Evolutionary conservation across 2,329 filamentous ascomycete species (phyloP), one percentile per base, ranked within the genome.

Genomic region (Sporothrix protearum): DNA sequence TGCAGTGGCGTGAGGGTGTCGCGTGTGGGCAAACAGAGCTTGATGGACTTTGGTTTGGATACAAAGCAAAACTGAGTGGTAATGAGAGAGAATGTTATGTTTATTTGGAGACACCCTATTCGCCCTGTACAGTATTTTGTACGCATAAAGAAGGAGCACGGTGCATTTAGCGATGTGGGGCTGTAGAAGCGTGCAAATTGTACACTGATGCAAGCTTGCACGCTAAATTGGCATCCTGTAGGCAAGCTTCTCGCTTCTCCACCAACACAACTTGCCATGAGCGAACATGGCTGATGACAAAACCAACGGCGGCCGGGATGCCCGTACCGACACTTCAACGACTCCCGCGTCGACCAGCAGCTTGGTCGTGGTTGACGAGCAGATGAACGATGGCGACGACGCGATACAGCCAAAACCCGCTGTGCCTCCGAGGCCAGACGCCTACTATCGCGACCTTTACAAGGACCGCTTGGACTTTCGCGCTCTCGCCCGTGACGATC

Each of bases 381-480:
- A 25, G 59, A 64, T 64, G 59, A 16, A 64, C 10, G 36, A 36
- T 12, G 59, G 4, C 3, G 28, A 19, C 19, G 30, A 59, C 28
- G 14, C 7, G 1, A 8, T 30, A 14, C 30, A 22, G 19, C 28
- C 53, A 2, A n/a, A n/a, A n/a, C 14, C 53, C 5, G 14, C 9
- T 14, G 16, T 14, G 12, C 14, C 57, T 3, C 45, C 7, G 4
- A 28, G 42, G 2, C 16, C 71, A 22, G 19, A 53, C 14, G 28
- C 68, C 8, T 64, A 51, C 30, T 85, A 81, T 71, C 78, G 79
- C 9, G 73, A 79, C 5, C 77, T 86, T 0, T 86, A 85, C 74
- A 70, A 75, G 0, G 78, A 76, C 1, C 78, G 82, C 1, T 79
- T 81, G 1, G 81, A 85, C 73, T 86, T 86, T 69, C 78, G 78